phyloP scores from a whole-genome alignment of 371 early-diverging fungal genomes.

The Conidiobolus incongruus region DNA sequence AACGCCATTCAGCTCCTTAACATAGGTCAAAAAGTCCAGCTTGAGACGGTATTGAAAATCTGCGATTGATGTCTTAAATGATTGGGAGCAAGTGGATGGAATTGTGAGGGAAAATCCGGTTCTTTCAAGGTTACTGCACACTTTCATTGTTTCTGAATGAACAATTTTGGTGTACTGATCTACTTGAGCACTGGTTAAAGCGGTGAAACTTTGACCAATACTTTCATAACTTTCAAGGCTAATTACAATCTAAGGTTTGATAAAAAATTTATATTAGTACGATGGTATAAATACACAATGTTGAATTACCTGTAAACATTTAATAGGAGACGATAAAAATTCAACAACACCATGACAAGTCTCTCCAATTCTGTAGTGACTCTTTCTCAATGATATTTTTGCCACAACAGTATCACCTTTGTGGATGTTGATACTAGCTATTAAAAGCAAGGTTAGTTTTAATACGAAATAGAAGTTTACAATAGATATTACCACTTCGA shows the following conservation, averaged over 20 bases:
- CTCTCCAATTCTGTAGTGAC: neutral
- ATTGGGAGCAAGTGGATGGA: neutral
- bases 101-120: neutral
- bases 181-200: neutral
- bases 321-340: constrained; percentile 1
- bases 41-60: neutral
- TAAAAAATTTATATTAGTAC: neutral
- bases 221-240: neutral
- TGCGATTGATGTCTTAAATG: neutral
- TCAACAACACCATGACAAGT: neutral
- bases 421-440: neutral
- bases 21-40: constrained; percentile 1
- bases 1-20: too few relatives aligned
- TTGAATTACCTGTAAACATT: constrained; percentile 1
- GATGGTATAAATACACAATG: neutral
- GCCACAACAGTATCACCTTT: constrained; percentile 1
- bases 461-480: neutral
- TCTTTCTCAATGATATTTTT: neutral
- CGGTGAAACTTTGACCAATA: neutral
- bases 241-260: neutral
- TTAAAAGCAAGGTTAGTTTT: neutral
- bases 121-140: neutral
- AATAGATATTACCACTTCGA: neutral
- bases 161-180: neutral
- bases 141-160: neutral